Conservation (phyloP, 163 green algal genomes). For the Smithsoniella earleae region DNA sequence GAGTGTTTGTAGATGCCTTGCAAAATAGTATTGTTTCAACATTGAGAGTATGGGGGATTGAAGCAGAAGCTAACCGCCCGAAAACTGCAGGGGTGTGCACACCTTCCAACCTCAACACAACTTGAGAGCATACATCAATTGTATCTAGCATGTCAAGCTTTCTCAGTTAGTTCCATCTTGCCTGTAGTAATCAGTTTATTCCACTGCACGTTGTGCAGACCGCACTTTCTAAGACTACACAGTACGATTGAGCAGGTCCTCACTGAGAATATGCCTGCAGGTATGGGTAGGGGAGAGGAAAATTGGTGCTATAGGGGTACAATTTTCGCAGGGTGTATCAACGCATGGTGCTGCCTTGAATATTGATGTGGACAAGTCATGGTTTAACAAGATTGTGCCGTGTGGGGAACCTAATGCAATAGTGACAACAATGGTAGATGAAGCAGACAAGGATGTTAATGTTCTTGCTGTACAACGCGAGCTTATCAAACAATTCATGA, state of each 20-base stretch:
- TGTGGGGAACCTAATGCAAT: slow-evolving; percentile 58
- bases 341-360: slow-evolving; percentile 66
- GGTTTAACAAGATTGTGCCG: slow-evolving; percentile 61
- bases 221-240: too few species aligned
- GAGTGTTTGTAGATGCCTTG: slow-evolving; percentile 79
- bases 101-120: not conserved
- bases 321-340: slow-evolving; percentile 68
- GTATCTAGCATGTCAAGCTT: too few species aligned
- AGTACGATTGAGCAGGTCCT: not conserved
- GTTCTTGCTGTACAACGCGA: not conserved
- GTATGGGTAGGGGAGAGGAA: slow-evolving; percentile 91
- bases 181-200: too few species aligned
- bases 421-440: slow-evolving; percentile 49
- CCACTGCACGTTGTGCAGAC: too few species aligned
- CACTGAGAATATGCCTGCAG: not conserved
- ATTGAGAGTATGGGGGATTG: slow-evolving; percentile 36
- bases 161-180: too few species aligned
- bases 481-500: not conserved
- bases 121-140: not conserved
- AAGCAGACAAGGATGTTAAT: slow-evolving; percentile 37
- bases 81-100: slow-evolving; percentile 13
- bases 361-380: slow-evolving; percentile 46
- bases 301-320: slow-evolving; percentile 81
- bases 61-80: not conserved
- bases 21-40: slow-evolving; percentile 72